These are phyloP conservation scores for Perkinsus chesapeaki DNA, from an alignment of 169 alveolate species.

Conservation along the genomic window DNA sequence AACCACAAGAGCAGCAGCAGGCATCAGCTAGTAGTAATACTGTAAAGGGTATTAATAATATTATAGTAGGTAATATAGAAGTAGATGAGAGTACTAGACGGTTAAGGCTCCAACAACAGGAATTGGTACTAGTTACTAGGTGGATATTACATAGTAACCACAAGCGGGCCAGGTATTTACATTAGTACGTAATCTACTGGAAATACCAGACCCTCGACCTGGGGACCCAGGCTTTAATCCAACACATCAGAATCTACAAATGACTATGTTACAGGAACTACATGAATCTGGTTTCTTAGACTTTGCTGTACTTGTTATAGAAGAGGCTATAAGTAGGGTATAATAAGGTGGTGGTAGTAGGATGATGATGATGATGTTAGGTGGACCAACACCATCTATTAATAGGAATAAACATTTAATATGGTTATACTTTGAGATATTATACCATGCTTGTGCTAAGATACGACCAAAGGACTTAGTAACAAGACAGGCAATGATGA, in stretches of 20 bases:
- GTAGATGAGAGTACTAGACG: neutral
- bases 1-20: too few relatives aligned
- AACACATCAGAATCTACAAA: neutral
- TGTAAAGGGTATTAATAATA: too few relatives aligned
- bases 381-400: neutral
- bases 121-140: neutral
- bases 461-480: neutral
- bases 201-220: neutral
- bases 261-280: neutral
- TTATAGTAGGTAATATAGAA: neutral
- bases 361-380: neutral
- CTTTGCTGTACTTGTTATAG: neutral
- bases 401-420: neutral
- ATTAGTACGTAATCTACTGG: neutral
- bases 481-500: neutral
- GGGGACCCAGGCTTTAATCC: neutral
- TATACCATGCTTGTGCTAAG: neutral
- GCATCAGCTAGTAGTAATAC: too few relatives aligned
- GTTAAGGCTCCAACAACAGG: neutral
- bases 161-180: neutral
- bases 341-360: neutral
- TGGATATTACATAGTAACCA: too few relatives aligned
- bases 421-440: neutral
- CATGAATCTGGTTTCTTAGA: neutral
- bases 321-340: neutral